phyloP scores from a whole-genome alignment of 768 basidiomycete species.

The Royoungia palumana region DNA sequence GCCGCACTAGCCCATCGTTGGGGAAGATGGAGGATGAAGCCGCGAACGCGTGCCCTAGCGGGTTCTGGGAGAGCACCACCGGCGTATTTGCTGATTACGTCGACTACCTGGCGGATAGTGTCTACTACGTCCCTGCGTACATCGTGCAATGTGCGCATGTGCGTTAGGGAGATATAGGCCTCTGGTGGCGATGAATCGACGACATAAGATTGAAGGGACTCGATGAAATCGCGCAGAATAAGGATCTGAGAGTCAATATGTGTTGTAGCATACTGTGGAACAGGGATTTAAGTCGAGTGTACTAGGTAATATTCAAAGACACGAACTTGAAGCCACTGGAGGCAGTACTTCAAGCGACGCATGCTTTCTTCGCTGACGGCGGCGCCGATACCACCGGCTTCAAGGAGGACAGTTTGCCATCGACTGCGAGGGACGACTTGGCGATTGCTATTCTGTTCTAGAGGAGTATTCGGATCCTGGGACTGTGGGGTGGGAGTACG shows the following conservation, averaged over 20 bases:
- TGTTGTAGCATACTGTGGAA: slow-evolving; percentile 70
- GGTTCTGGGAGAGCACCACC: slow-evolving; percentile 86
- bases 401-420: slow-evolving; percentile 81
- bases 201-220: slow-evolving; percentile 50
- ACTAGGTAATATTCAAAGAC: background rate
- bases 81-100: slow-evolving; percentile 81
- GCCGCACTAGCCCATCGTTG: slow-evolving; percentile 66
- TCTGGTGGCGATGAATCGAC: slow-evolving; percentile 24
- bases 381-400: slow-evolving; percentile 84
- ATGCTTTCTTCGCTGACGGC: slow-evolving; percentile 91
- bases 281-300: background rate
- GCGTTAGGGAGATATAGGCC: slow-evolving; percentile 42
- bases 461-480: slow-evolving; percentile 12
- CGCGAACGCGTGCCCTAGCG: slow-evolving; percentile 66
- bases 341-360: slow-evolving; percentile 78
- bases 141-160: slow-evolving; percentile 63
- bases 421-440: slow-evolving; percentile 72
- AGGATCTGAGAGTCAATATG: slow-evolving; percentile 88
- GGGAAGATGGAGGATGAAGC: slow-evolving; percentile 77
- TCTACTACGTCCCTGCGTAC: slow-evolving; percentile 83
- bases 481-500: slow-evolving; percentile 23
- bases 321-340: slow-evolving; percentile 83
- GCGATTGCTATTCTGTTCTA: slow-evolving; percentile 31
- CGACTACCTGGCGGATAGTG: slow-evolving; percentile 86
- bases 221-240: slow-evolving; percentile 79